Base-by-base conservation (phyloP, 148 eudicot genomes). In the Salicornia ramosissima region DNA sequence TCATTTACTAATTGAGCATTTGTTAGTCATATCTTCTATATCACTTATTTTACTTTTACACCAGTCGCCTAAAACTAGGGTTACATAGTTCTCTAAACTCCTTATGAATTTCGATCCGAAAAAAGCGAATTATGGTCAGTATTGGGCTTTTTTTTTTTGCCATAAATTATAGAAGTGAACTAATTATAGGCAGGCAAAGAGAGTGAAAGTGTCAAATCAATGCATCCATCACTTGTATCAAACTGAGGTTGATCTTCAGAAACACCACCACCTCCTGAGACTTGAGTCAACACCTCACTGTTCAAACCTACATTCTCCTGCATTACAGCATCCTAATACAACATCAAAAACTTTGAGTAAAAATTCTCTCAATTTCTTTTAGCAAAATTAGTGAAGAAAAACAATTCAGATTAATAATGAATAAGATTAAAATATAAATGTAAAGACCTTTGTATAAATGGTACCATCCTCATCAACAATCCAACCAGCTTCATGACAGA, bases 401-500 rank as follows among this genome's bases (percentile, higher is more conserved):
- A 47, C 21, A 40, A 46, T 30, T 8, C n/a, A 11, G 62, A 34
- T 8, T 11, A 29, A 3, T 2, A 6, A 53, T n/a, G n/a, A n/a
- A n/a, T n/a, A n/a, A n/a, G n/a, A n/a, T n/a, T n/a, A 22, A 52
- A 68, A 26, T 1, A 7, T 14, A 24, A 5, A 5, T 19, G 28
- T 29, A 26, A n/a, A 39, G 8, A 82, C 85, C 85, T 82, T 82
- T 59, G 53, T 79, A 65, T 8, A 55, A 26, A 82, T 52, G n/a
- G 67, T 66, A 22, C 82, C 85, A 76, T 82, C 78, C 26, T 76
- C 75, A 0, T 72, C 25, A 61, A 82, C 85, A 45, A 26, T 67
- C 85, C 85, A 82, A 0, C 85, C 85, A 21, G 82, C 85, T 64
- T 82, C 85, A 31, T 65, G 36, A 67, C 85, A 82, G 4, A 82